Base-by-base conservation (phyloP, 2,329 filamentous ascomycete genomes). In the Pseudocercospora crystallina region DNA sequence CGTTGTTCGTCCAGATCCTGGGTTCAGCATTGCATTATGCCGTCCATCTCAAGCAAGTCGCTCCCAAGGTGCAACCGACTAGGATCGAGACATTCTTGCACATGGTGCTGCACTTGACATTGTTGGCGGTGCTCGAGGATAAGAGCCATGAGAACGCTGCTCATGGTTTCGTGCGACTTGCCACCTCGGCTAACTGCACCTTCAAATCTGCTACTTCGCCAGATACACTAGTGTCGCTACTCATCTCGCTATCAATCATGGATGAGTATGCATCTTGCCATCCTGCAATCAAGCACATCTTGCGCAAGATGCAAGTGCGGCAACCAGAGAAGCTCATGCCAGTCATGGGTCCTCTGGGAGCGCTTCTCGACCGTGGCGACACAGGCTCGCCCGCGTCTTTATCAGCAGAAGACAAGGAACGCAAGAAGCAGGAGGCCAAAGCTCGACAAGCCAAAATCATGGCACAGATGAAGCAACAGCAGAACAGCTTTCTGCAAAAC, bases 391-490 rank as follows among this genome's bases (percentile, higher is more conserved):
- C 91, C n/a, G 87, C 87, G 11, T 82, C 54, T 75, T 77, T 76
- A 49, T 76, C 80, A 3, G 63, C 72, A 5, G 82, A 78, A 33
- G 85, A 88, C 52, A 86, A 86, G 59, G 88, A 92, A 64, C 81
- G 83, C 54, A 96, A 92, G 76, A 99, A 96, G 77, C 87, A 88
- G 70, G 89, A 92, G 45, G 94, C 94, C 0, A 73, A 91, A 35
- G 92, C 90, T 61, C 84, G 94, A 15, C 91, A 97, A 70, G 91
- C 91, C 2, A 87, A 84, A 64, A 90, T 99, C 30, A 96, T 99
- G 91, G 94, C 91, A 1, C 90, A 96, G 66, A 96, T 99, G 72
- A 94, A 97, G 68, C 87, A 96, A 66, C 92, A 99, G 66, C 95
- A 97, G 68, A 92, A 95, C 71, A 94, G 84, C 63, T 99, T 99